Evolutionary conservation across 768 basidiomycete species (phyloP).

Genomic region (Asterophora lycoperdoides): DNA sequence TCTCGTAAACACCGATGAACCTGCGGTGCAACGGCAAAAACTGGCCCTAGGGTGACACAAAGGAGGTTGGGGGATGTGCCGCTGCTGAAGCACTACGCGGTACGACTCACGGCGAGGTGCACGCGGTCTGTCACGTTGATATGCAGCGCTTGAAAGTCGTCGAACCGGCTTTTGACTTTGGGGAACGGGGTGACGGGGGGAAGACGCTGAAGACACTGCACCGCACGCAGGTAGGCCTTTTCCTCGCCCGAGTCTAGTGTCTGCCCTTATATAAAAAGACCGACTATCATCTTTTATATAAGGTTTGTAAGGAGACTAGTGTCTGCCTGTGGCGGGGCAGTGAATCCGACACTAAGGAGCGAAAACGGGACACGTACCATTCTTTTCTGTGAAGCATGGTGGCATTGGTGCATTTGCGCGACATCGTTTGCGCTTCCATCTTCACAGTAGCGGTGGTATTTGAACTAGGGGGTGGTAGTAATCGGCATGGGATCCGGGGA

Average conservation of each 20-base stretch:
- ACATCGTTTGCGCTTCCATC: no score
- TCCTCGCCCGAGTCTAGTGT: no score
- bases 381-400: no score
- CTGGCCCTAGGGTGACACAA: conserved; percentile 7
- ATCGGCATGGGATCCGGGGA: no score
- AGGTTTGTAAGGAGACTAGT: no score
- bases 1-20: conserved; percentile 21
- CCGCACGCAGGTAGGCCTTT: conserved; percentile 27
- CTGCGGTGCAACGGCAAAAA: conserved; percentile 29
- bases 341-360: no score
- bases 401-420: no score
- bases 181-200: conserved; percentile 21
- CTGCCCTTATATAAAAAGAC: no score
- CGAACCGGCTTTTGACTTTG: conserved; percentile 30
- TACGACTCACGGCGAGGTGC: conserved; percentile 29
- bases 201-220: conserved; percentile 29
- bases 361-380: no score
- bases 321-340: background rate
- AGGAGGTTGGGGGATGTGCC: background rate
- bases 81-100: background rate
- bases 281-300: no score
- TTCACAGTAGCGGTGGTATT: no score
- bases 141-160: conserved; percentile 37
- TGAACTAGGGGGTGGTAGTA: no score
- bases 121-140: conserved; percentile 25